Evolutionary conservation across 2,329 filamentous ascomycete species (phyloP), one percentile per base, ranked within the genome.

Genomic region (Sporothrix phasma): DNA sequence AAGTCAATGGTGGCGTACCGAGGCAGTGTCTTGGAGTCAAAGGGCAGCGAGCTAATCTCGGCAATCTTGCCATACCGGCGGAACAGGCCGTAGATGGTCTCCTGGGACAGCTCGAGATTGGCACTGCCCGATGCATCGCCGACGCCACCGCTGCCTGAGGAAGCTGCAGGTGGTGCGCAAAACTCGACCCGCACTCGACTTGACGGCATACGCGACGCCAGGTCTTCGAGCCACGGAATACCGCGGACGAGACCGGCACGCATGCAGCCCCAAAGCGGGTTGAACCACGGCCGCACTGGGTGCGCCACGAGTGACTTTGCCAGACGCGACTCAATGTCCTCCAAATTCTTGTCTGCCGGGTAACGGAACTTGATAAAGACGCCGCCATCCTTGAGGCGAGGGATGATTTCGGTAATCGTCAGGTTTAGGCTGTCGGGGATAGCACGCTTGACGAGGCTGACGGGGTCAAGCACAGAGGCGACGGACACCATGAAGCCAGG

Each of bases 171-270:
- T 0, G 84, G 83, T 3, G 92, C 85, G 7, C 93, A 81, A 68
- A 97, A 97, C 72, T 97, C 93, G 24, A 97, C 86, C 69, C 85
- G 88, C 43, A 99, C 71, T 31, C 89, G 82, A 46, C 80, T 80
- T 64, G 87, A 90, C 0, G 94, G 94, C 60, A 92, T 86, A 6
- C 92, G 84, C 64, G 66, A 68, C 69, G 91, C 89, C 31, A 99
- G 78, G 72, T 99, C 94, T 72, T 97, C 94, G 2, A 97, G 82
- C 94, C 94, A 99, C 0, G 94, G 94, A 24, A 87, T 85, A 10
- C 94, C 94, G 63, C 85, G 81, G 2, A 99, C 94, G 6, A 92
- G 77, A 26, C 86, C 85, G 3, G 86, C 85, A 58, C 84, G 82
- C 64, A 96, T 87, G 39, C 65, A 39, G 15, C 82, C 77, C 24